Conservation (phyloP, 202 grass and related monocot species). For the Schoenoplectus triqueter region DNA sequence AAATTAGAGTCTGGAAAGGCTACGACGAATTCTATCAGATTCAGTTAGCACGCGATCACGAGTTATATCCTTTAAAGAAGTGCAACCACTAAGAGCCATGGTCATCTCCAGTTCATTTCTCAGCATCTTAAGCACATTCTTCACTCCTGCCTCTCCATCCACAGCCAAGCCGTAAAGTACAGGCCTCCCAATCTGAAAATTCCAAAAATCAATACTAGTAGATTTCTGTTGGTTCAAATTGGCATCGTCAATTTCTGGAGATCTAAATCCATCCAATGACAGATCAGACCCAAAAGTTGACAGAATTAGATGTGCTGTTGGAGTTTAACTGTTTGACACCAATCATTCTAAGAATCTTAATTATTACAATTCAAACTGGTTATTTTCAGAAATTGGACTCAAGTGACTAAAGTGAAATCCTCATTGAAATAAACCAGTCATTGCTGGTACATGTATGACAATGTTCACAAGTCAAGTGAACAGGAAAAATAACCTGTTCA, state of each 20-base stretch:
- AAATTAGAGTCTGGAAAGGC: slow-evolving; percentile 52
- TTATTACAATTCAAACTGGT: not conserved
- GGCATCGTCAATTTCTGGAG: not conserved
- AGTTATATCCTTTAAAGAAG: slow-evolving; percentile 68
- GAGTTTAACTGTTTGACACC: not conserved
- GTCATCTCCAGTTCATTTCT: slow-evolving; percentile 88
- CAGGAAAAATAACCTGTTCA: not conserved
- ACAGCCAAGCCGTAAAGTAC: slow-evolving; percentile 81
- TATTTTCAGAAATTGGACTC: not conserved
- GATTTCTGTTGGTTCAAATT: not conserved
- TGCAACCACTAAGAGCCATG: slow-evolving; percentile 90
- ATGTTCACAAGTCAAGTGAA: not conserved
- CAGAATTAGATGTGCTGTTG: not conserved
- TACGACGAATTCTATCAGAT: slow-evolving; percentile 45
- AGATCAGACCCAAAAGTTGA: not conserved
- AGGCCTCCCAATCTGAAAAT: slow-evolving; percentile 73
- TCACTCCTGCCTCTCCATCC: slow-evolving; percentile 83
- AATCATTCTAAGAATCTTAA: not conserved
- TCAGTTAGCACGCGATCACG: slow-evolving; percentile 67
- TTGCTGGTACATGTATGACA: not conserved
- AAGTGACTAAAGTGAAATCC: not conserved
- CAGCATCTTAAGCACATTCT: slow-evolving; percentile 88
- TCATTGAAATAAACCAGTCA: slow-evolving; percentile 1
- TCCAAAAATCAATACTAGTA: not conserved
- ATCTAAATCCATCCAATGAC: not conserved